These are phyloP conservation scores for Kentomonas sorsogonicus DNA, from an alignment of 208 protist species.

Conservation along the genomic window DNA sequence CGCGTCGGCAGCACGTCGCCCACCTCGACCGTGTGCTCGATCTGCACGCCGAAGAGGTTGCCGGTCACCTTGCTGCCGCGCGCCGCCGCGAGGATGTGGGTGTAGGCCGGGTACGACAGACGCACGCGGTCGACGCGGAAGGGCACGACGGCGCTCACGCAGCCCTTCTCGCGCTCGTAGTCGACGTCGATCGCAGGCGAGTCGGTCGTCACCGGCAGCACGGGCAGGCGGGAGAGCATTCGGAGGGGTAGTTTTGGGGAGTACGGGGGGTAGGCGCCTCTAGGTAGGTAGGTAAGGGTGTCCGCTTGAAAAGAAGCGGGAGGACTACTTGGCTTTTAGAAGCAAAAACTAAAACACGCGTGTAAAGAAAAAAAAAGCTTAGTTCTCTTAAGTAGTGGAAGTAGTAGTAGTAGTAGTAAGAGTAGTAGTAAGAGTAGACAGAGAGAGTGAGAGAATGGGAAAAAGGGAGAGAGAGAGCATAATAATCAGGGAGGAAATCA, in stretches of 20 bases:
- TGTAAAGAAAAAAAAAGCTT: no score
- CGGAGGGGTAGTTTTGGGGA: no score
- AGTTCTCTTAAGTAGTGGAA: not conserved
- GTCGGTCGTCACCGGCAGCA: conserved; percentile 28
- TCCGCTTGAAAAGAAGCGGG: no score
- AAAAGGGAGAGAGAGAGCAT: not conserved
- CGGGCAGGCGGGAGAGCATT: conserved; percentile 51
- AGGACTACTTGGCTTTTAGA: no score
- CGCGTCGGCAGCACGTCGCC: conserved; percentile 36
- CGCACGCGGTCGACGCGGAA: conserved; percentile 24
- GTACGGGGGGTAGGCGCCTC: no score
- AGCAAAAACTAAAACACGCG: no score
- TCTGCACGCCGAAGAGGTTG: conserved; percentile 48
- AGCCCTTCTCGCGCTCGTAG: conserved; percentile 26
- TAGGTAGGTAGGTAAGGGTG: no score
- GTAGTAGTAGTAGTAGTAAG: not conserved
- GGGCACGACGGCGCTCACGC: conserved; percentile 20
- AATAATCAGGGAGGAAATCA: no score
- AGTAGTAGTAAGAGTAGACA: not conserved
- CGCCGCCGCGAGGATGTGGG: no score
- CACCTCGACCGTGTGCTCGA: conserved; percentile 39
- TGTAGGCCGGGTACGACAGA: conserved; percentile 46
- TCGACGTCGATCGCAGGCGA: conserved; percentile 22
- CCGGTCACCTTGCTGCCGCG: conserved; percentile 39
- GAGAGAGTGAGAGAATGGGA: not conserved